Percentiles rank a stretch among this genome's conserved stretches.
These are phyloP conservation scores for Mycocentrospora acerina DNA, from an alignment of 2,329 filamentous ascomycete genomes.

Conservation along the genomic window DNA sequence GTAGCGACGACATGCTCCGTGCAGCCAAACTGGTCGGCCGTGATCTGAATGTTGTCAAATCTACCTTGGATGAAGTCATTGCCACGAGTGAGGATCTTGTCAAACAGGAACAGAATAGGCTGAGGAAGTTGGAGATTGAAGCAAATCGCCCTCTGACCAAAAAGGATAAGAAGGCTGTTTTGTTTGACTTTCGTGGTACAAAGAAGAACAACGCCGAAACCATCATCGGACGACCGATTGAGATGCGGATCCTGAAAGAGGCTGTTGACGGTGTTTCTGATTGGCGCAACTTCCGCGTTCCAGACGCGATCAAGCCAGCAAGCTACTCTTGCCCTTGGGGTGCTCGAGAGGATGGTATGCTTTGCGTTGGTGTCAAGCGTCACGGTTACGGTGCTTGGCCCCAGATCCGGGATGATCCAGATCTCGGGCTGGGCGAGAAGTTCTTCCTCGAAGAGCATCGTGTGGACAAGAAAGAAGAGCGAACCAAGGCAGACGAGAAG, in stretches of 20 bases:
- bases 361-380: constrained; percentile 86
- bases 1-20: constrained; percentile 80
- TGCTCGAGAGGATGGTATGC: constrained; percentile 92
- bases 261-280: constrained; percentile 67
- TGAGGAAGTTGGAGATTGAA: constrained; percentile 66
- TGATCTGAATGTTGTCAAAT: constrained; percentile 76
- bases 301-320: constrained; percentile 88
- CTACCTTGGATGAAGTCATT: constrained; percentile 75
- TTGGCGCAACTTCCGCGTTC: constrained; percentile 77
- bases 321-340: constrained; percentile 93
- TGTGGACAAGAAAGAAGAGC: constrained; percentile 96
- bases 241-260: constrained; percentile 80
- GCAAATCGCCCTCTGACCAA: constrained; percentile 83
- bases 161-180: constrained; percentile 95
- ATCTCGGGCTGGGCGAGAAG: constrained; percentile 83
- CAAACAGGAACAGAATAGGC: constrained; percentile 68
- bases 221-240: constrained; percentile 84
- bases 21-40: constrained; percentile 83
- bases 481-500: constrained; percentile 70
- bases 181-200: constrained; percentile 91
- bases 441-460: constrained; percentile 96
- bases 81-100: constrained; percentile 70
- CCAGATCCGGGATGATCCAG: constrained; percentile 86
- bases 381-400: constrained; percentile 97
- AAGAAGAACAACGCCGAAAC: constrained; percentile 97